phyloP scores from a whole-genome alignment of 345 rosid species.

The Eucalyptus melliodora region DNA sequence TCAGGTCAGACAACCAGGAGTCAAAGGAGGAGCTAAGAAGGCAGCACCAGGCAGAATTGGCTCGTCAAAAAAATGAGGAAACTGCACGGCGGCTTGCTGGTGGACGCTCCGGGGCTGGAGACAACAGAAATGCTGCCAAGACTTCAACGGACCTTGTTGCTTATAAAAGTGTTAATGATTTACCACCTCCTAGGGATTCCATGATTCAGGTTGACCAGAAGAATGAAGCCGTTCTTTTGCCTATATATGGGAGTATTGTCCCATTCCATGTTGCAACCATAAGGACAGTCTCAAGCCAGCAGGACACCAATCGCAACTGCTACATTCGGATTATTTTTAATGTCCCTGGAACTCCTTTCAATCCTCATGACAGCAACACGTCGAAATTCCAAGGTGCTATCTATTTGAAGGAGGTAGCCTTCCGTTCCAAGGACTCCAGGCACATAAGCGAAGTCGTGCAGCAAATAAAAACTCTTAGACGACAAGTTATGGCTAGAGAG shows the following conservation, averaged over 20 bases:
- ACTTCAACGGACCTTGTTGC: slow-evolving; percentile 65
- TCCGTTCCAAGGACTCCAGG: slow-evolving; percentile 86
- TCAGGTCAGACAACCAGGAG: slow-evolving; percentile 84
- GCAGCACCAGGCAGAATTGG: slow-evolving; percentile 99
- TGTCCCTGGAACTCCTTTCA: slow-evolving; percentile 84
- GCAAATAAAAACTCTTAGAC: slow-evolving; percentile 62
- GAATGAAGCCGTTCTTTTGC: slow-evolving; percentile 81
- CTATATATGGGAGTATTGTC: slow-evolving; percentile 79
- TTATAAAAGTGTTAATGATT: slow-evolving; percentile 79
- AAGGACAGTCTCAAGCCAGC: slow-evolving; percentile 86
- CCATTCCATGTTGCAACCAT: slow-evolving; percentile 90
- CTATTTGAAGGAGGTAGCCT: slow-evolving; percentile 76
- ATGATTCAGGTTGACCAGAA: slow-evolving; percentile 85
- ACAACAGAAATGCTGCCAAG: slow-evolving; percentile 42
- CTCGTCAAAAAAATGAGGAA: slow-evolving; percentile 96
- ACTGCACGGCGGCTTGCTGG: slow-evolving; percentile 95
- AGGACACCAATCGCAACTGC: slow-evolving; percentile 69
- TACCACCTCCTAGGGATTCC: slow-evolving; percentile 60
- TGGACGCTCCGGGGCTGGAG: slow-evolving; percentile 44
- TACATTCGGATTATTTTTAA: slow-evolving; percentile 78
- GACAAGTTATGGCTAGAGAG: slow-evolving; percentile 75
- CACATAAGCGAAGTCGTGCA: slow-evolving; percentile 86
- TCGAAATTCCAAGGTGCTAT: slow-evolving; percentile 64
- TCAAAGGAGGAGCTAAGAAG: slow-evolving; percentile 91
- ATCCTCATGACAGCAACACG: slow-evolving; percentile 60